phyloP scores from a whole-genome alignment of 2,329 filamentous ascomycete genomes.

The Zymoseptoria brevis region DNA sequence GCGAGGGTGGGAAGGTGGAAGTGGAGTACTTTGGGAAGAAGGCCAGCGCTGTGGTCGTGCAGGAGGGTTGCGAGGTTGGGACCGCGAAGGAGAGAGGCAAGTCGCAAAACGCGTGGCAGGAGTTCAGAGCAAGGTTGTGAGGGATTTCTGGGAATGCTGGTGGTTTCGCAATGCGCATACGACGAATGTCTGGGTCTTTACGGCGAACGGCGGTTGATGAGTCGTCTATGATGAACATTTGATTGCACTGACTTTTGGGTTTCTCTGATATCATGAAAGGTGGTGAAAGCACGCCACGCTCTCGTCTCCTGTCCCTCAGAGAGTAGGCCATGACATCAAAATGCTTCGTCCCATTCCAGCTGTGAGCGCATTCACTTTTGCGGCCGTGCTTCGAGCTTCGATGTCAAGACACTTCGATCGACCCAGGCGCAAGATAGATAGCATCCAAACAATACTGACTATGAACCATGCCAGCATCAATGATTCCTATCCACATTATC shows the following conservation, averaged over 20 bases:
- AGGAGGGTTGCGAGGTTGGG: background rate
- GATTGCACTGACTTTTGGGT: background rate
- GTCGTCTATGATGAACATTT: background rate
- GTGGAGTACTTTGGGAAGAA: constrained; percentile 54
- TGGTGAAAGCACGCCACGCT: background rate
- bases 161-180: background rate
- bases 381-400: background rate
- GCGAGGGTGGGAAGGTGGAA: constrained; percentile 46
- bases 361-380: background rate
- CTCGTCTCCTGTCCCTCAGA: background rate
- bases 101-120: background rate
- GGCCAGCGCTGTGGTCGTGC: constrained; percentile 35
- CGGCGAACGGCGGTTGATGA: background rate
- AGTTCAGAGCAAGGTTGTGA: background rate
- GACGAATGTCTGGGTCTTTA: background rate
- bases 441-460: background rate
- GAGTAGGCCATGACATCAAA: background rate
- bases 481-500: background rate
- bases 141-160: background rate
- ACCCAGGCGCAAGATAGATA: background rate
- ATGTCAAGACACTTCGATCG: background rate
- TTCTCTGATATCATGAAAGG: background rate
- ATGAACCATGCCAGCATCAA: background rate
- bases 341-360: background rate
- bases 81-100: background rate